These are phyloP conservation scores for Colletotrichum higginsianum DNA, from an alignment of 2,329 filamentous ascomycete species.

Conservation along the genomic window DNA sequence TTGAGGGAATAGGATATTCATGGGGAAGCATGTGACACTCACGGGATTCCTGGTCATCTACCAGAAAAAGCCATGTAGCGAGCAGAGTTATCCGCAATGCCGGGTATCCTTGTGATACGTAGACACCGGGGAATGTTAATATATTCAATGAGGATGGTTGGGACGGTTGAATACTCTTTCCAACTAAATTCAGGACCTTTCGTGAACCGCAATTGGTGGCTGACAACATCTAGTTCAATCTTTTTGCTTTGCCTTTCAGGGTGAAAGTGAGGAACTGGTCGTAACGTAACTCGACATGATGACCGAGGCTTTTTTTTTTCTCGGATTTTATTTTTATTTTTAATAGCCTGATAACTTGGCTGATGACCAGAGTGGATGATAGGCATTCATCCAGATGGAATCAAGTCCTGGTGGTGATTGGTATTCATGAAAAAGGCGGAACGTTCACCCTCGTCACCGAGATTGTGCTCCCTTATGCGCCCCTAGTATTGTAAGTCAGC, in stretches of 20 bases:
- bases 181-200: too few relatives aligned
- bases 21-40: neutral
- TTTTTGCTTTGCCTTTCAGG: too few relatives aligned
- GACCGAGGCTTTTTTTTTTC: too few relatives aligned
- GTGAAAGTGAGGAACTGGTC: neutral
- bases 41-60: neutral
- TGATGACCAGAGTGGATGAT: too few relatives aligned
- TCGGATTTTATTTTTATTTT: too few relatives aligned
- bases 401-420: neutral
- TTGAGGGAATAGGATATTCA: neutral
- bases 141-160: neutral
- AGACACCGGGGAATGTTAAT: neutral
- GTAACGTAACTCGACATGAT: neutral
- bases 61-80: neutral
- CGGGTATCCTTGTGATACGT: neutral
- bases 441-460: neutral
- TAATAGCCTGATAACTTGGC: too few relatives aligned
- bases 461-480: neutral
- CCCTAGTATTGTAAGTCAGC: neutral
- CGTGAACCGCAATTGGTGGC: neutral
- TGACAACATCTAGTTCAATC: neutral
- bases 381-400: neutral
- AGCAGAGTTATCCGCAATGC: neutral
- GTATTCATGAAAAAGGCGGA: neutral
- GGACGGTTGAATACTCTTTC: neutral